Percentiles rank a stretch among this genome's conserved stretches.
Conservation (phyloP, 352 stramenopile species). For the Sclerospora graminicola region DNA sequence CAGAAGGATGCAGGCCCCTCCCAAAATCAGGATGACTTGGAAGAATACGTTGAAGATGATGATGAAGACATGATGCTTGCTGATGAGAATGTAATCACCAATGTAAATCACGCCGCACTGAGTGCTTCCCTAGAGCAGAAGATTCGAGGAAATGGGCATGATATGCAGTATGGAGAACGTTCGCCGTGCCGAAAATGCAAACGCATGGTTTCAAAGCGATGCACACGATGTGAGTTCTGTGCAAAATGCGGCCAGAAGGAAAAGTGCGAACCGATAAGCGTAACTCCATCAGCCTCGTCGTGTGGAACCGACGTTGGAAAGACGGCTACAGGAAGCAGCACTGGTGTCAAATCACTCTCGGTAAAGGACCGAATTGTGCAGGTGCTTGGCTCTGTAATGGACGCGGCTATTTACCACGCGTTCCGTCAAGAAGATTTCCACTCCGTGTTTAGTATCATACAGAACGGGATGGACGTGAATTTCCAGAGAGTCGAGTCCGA, state of each 20-base stretch:
- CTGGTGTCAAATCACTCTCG: slow-evolving; percentile 30
- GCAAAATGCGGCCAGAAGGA: slow-evolving; percentile 72
- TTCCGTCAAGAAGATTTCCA: slow-evolving; percentile 74
- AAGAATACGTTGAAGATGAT: slow-evolving; percentile 59
- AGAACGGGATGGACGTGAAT: slow-evolving; percentile 82
- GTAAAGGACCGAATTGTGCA: slow-evolving; percentile 65
- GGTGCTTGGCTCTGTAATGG: slow-evolving; percentile 75
- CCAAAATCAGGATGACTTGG: slow-evolving; percentile 39
- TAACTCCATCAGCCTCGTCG: slow-evolving; percentile 5
- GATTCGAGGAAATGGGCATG: slow-evolving; percentile 55
- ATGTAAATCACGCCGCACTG: slow-evolving; percentile 54
- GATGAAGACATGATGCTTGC: slow-evolving; percentile 46
- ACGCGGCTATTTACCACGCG: slow-evolving; percentile 71
- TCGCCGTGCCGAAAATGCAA: slow-evolving; percentile 53
- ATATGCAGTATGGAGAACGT: slow-evolving; percentile 64
- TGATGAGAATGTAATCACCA: slow-evolving; percentile 59
- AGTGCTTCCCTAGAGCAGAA: slow-evolving; percentile 65
- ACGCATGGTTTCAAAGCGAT: slow-evolving; percentile 71
- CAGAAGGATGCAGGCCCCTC: slow-evolving; percentile 25
- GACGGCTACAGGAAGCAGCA: slow-evolving; percentile 4
- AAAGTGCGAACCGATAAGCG: slow-evolving; percentile 32
- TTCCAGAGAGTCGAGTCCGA: slow-evolving; percentile 77
- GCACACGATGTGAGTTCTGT: slow-evolving; percentile 48
- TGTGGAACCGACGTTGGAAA: slow-evolving; percentile 1
- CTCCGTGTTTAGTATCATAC: slow-evolving; percentile 65